phyloP scores from a whole-genome alignment of 75 land plant genomes.

The Pinus tabuliformis region DNA sequence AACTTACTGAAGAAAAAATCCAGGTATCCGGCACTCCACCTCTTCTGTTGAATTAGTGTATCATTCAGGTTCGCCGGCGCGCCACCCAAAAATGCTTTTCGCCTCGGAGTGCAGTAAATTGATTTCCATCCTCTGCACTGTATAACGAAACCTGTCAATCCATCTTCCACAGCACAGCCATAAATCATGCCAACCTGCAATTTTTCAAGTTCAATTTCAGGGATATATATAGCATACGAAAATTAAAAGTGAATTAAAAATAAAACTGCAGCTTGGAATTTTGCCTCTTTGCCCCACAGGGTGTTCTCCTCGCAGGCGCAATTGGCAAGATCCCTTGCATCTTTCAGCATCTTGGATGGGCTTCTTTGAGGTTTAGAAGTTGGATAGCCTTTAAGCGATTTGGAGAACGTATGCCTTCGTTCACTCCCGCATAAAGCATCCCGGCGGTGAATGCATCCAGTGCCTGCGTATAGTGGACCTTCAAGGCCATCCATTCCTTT shows the following conservation, averaged over 20 bases:
- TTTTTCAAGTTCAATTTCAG: background rate
- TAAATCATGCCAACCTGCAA: background rate
- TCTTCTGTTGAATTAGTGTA: constrained; percentile 23
- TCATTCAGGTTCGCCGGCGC: constrained; percentile 29
- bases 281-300: background rate
- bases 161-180: constrained; percentile 48
- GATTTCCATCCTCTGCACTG: constrained; percentile 48
- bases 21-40: constrained; percentile 35
- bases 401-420: background rate
- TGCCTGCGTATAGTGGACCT: constrained; percentile 30
- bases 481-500: constrained; percentile 16
- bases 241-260: too few relatives aligned
- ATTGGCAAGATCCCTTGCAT: background rate
- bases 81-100: constrained; percentile 38
- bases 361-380: background rate
- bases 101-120: constrained; percentile 28
- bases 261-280: background rate
- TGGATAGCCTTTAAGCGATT: too few relatives aligned
- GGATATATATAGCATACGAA: too few relatives aligned
- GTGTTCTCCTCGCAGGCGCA: background rate
- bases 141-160: constrained; percentile 24
- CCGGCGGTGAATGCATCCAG: constrained; percentile 22
- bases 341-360: constrained; percentile 17
- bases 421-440: constrained; percentile 9
- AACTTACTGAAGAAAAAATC: constrained; percentile 29